phyloP scores from a whole-genome alignment of 805 yeast species.

The Myxozyma kluyveri region DNA sequence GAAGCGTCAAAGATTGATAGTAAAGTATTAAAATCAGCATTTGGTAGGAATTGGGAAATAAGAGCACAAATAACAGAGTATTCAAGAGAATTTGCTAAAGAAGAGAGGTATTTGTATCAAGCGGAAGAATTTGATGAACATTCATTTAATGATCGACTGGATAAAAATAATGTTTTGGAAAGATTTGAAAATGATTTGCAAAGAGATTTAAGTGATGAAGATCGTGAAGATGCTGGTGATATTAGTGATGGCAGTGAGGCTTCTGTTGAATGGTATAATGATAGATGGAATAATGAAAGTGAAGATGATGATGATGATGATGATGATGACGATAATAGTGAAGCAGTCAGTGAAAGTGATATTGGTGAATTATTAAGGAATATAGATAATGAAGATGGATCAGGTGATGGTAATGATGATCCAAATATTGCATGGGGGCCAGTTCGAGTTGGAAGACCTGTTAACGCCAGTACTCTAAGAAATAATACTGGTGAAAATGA shows the following conservation, averaged over 20 bases:
- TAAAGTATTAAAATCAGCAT: constrained; percentile 3
- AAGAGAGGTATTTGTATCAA: not conserved
- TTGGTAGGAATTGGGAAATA: constrained; percentile 5
- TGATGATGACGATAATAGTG: not conserved
- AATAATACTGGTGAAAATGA: too few relatives aligned
- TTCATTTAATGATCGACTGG: too few relatives aligned
- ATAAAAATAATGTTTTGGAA: not conserved
- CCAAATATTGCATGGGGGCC: too few relatives aligned
- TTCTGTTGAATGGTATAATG: not conserved
- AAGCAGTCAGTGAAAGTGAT: not conserved
- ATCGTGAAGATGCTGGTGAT: not conserved
- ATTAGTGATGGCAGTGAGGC: not conserved
- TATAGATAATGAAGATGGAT: too few relatives aligned
- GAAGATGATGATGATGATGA: not conserved
- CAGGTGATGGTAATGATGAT: too few relatives aligned
- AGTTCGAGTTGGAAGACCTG: too few relatives aligned
- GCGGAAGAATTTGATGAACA: not conserved
- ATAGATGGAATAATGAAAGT: not conserved
- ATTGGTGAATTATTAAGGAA: too few relatives aligned
- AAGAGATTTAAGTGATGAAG: not conserved
- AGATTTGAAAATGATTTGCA: not conserved
- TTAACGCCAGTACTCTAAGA: too few relatives aligned
- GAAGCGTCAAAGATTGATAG: constrained; percentile 8
- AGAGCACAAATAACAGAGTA: not conserved
- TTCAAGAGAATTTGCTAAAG: not conserved